A percentile compares a stretch with the other conserved stretches of the same genome.
Conservation (phyloP, 768 basidiomycete species). For the Rhizopogon vinicolor region DNA sequence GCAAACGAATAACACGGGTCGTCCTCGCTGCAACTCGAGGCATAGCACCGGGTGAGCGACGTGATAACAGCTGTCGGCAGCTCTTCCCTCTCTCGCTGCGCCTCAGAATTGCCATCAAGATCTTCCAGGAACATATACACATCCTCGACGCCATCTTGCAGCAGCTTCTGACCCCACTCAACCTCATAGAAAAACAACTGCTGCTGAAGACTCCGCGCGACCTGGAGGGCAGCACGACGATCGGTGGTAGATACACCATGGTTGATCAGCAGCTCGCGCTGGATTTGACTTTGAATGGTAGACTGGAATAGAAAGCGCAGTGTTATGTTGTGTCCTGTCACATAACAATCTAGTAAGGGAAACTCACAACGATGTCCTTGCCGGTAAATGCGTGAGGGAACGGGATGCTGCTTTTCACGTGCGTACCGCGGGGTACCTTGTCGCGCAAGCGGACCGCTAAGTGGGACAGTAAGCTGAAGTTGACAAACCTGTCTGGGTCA, state of each 20-base stretch:
- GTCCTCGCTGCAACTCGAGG: slow-evolving; percentile 80
- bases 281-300: slow-evolving; percentile 83
- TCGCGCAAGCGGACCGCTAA: slow-evolving; percentile 87
- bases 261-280: slow-evolving; percentile 73
- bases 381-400: slow-evolving; percentile 92
- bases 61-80: slow-evolving; percentile 90
- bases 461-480: slow-evolving; percentile 83
- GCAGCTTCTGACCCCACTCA: slow-evolving; percentile 81
- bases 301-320: slow-evolving; percentile 44
- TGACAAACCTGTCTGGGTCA: slow-evolving; percentile 75
- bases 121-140: slow-evolving; percentile 94
- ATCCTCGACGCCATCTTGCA: slow-evolving; percentile 88
- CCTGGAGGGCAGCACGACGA: slow-evolving; percentile 77
- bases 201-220: slow-evolving; percentile 86
- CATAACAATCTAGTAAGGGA: background rate
- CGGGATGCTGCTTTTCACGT: slow-evolving; percentile 90
- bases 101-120: slow-evolving; percentile 58
- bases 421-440: slow-evolving; percentile 80
- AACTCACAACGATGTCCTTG: slow-evolving; percentile 85
- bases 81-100: slow-evolving; percentile 58
- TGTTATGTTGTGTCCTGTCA: background rate
- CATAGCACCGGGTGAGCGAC: slow-evolving; percentile 86
- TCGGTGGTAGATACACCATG: slow-evolving; percentile 74
- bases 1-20: slow-evolving; percentile 76
- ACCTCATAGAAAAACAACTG: slow-evolving; percentile 97